These are phyloP conservation scores for Sarocladium strictum DNA, from an alignment of 2,329 filamentous ascomycete genomes.

Conservation along the genomic window DNA sequence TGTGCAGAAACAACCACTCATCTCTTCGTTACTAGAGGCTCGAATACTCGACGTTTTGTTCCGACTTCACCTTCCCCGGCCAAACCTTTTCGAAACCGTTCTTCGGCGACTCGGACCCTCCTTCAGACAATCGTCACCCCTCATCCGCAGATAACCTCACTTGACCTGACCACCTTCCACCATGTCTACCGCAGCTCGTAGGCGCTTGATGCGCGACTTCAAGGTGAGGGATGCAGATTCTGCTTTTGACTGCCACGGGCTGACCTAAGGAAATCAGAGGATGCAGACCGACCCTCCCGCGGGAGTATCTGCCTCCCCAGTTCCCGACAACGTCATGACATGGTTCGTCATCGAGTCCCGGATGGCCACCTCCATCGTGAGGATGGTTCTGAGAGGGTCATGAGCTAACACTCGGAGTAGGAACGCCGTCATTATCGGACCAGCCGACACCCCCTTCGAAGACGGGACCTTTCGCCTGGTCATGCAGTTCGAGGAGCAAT, in stretches of 20 bases:
- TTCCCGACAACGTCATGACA: constrained; percentile 96
- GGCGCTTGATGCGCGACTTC: constrained; percentile 98
- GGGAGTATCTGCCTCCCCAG: constrained; percentile 90
- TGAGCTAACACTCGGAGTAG: constrained; percentile 36
- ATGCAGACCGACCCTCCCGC: constrained; percentile 99
- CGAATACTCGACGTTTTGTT: not conserved
- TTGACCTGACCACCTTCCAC: constrained; percentile 10
- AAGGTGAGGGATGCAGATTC: constrained; percentile 57
- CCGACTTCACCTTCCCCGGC: not conserved
- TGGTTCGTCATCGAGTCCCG: constrained; percentile 58
- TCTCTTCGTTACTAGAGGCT: no score
- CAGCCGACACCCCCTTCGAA: constrained; percentile 94
- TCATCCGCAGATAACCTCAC: not conserved
- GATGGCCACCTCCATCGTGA: no score
- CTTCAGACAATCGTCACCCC: constrained; percentile 2
- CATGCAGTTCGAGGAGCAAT: constrained; percentile 99
- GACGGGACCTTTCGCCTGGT: constrained; percentile 96
- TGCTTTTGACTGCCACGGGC: constrained; percentile 13
- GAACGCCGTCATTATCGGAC: constrained; percentile 98
- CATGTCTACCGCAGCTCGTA: constrained; percentile 87
- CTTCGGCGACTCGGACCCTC: not conserved
- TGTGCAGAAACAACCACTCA: not conserved
- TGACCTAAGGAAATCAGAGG: constrained; percentile 52
- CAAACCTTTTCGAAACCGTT: not conserved
- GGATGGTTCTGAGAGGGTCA: no score